These are phyloP conservation scores for Dothistroma septosporum DNA, from an alignment of 2,329 filamentous ascomycete species.

Conservation along the genomic window DNA sequence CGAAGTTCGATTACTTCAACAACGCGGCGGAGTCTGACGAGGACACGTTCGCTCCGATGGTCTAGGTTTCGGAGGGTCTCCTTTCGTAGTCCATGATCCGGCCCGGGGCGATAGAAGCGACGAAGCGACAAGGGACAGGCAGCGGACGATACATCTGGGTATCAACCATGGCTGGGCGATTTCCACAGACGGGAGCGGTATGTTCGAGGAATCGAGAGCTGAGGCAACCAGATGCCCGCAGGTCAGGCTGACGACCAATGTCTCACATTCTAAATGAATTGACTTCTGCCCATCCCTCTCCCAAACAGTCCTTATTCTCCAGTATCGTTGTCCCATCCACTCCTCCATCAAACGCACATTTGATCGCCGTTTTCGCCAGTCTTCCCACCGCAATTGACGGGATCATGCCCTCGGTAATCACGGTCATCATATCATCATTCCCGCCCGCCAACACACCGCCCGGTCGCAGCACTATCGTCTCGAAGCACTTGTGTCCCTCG, in stretches of 20 bases:
- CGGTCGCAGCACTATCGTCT: conserved; percentile 33
- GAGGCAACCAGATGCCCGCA: too few species aligned
- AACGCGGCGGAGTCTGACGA: conserved; percentile 2
- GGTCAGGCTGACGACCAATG: not conserved
- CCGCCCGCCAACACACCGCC: conserved; percentile 30
- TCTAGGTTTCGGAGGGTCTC: not conserved
- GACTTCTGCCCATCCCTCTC: conserved; percentile 35
- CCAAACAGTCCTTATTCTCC: conserved; percentile 36
- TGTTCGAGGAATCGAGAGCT: too few species aligned
- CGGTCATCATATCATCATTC: conserved; percentile 31
- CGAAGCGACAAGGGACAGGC: too few species aligned
- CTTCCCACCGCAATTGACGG: conserved; percentile 32
- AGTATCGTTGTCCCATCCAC: conserved; percentile 32
- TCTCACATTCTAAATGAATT: conserved; percentile 21
- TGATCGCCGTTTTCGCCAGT: conserved; percentile 31
- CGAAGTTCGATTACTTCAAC: conserved; percentile 2
- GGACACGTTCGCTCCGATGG: not conserved
- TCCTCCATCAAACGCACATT: conserved; percentile 29
- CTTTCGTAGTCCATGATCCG: too few species aligned
- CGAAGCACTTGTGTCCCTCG: conserved; percentile 33
- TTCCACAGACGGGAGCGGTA: too few species aligned
- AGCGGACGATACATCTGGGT: not conserved
- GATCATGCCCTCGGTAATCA: conserved; percentile 29
- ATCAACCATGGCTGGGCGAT: not conserved
- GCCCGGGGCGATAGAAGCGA: too few species aligned